Percentiles rank a stretch among this genome's conserved stretches.
phyloP scores from a whole-genome alignment of 305 asterid genomes.

The Solanum hybrid region DNA sequence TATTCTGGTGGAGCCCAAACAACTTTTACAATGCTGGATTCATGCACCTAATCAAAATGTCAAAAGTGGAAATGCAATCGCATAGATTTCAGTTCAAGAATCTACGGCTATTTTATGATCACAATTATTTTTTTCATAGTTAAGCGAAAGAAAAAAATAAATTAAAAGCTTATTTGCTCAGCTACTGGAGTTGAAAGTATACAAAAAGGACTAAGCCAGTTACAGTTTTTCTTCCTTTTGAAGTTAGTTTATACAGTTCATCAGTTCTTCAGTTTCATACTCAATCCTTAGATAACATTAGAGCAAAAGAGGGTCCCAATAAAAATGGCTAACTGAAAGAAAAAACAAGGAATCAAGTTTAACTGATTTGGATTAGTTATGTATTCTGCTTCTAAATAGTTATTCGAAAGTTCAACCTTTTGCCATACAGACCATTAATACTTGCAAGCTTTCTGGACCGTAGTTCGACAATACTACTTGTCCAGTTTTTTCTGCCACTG shows the following conservation, averaged over 20 bases:
- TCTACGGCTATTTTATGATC: neutral
- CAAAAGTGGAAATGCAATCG: neutral
- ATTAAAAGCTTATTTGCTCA: neutral
- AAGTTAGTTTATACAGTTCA: neutral
- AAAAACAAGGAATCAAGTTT: neutral
- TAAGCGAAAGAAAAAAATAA: neutral
- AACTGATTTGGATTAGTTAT: neutral
- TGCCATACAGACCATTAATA: neutral
- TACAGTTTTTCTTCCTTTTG: neutral
- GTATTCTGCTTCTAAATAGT: neutral
- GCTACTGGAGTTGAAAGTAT: neutral
- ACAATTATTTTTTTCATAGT: neutral
- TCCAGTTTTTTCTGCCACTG: neutral
- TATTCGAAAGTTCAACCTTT: neutral
- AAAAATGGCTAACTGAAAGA: neutral
- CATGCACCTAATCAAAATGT: conserved; percentile 38
- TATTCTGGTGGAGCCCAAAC: conserved; percentile 87
- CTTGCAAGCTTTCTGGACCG: neutral
- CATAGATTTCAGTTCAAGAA: neutral
- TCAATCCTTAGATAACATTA: neutral
- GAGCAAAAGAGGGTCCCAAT: neutral
- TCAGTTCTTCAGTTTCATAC: neutral
- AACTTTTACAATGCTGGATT: conserved; percentile 50
- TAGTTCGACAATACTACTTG: neutral
- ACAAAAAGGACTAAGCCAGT: neutral